These are phyloP conservation scores for Emericellopsis terricola DNA, from an alignment of 495 filamentous ascomycete species.

Conservation along the genomic window DNA sequence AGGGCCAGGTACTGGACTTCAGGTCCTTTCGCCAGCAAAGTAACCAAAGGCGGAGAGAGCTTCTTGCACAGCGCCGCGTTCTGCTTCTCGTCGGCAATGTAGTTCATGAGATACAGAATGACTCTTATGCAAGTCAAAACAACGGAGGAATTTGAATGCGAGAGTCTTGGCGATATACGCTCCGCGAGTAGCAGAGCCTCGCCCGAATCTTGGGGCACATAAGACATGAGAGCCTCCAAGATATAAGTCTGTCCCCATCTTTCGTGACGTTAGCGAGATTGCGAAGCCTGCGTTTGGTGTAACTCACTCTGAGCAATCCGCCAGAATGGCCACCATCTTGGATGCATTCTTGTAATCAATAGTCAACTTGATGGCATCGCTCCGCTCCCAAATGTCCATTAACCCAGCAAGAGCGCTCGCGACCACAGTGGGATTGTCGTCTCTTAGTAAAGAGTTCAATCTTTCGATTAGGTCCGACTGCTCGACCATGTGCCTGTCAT, in stretches of 20 bases:
- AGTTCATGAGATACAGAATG: constrained; percentile 97
- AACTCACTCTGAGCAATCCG: constrained; percentile 93
- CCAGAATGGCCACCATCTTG: constrained; percentile 89
- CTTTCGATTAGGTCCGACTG: constrained; percentile 79
- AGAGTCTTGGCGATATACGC: constrained; percentile 80
- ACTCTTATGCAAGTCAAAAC: constrained; percentile 92
- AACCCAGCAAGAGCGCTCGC: constrained; percentile 81
- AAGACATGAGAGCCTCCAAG: constrained; percentile 93
- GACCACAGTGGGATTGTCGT: constrained; percentile 95
- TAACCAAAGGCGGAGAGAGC: constrained; percentile 87
- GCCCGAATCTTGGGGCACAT: constrained; percentile 77
- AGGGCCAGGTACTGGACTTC: constrained; percentile 96
- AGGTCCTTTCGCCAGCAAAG: constrained; percentile 84
- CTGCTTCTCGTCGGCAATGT: constrained; percentile 86
- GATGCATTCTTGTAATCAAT: constrained; percentile 95
- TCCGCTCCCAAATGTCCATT: constrained; percentile 98
- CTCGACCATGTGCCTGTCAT: constrained; percentile 82
- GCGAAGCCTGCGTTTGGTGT: background rate
- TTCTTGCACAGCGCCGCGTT: constrained; percentile 80
- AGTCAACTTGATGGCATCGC: constrained; percentile 91
- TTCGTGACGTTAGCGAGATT: constrained; percentile 9
- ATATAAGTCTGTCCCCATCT: constrained; percentile 99
- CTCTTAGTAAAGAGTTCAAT: constrained; percentile 74
- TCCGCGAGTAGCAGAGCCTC: constrained; percentile 86
- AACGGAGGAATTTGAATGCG: constrained; percentile 91